phyloP scores from a whole-genome alignment of 305 asterid genomes.

The Coffea humblotiana region DNA sequence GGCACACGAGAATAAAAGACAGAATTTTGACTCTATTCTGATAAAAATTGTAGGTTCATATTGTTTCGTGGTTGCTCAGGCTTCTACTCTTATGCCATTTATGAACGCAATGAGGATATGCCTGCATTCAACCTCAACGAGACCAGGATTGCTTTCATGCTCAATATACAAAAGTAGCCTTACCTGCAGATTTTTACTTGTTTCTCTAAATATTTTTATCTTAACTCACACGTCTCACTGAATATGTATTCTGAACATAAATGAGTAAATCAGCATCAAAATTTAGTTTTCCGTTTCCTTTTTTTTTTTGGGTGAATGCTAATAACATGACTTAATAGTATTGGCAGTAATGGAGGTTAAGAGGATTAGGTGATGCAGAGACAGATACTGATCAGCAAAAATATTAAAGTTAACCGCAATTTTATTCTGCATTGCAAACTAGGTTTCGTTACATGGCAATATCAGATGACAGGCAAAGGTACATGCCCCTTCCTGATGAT shows the following conservation, averaged over 20 bases:
- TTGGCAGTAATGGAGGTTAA: too few species aligned
- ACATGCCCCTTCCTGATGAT: slow-evolving; percentile 57
- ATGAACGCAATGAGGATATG: slow-evolving; percentile 53
- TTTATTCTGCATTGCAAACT: not conserved
- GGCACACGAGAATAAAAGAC: not conserved
- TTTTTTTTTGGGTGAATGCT: too few species aligned
- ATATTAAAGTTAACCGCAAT: too few species aligned
- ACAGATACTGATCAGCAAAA: too few species aligned
- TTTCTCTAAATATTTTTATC: not conserved
- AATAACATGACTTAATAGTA: too few species aligned
- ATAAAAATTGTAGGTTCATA: slow-evolving; percentile 49
- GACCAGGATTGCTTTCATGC: slow-evolving; percentile 80
- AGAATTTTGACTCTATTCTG: not conserved
- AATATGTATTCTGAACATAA: not conserved
- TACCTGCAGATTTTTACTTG: not conserved
- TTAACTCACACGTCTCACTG: not conserved
- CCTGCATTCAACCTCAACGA: slow-evolving; percentile 76
- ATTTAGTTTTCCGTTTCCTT: too few species aligned
- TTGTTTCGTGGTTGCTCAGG: slow-evolving; percentile 70
- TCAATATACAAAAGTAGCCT: slow-evolving; percentile 60
- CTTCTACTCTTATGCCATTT: slow-evolving; percentile 78
- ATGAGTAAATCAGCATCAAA: too few species aligned
- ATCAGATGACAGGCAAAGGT: slow-evolving; percentile 56
- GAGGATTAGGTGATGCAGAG: too few species aligned
- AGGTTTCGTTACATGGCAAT: slow-evolving; percentile 67